Percentiles rank a stretch among this genome's conserved stretches.
phyloP scores from a whole-genome alignment of 2,329 filamentous ascomycete species.

The Sclerotinia sclerotiorum region DNA sequence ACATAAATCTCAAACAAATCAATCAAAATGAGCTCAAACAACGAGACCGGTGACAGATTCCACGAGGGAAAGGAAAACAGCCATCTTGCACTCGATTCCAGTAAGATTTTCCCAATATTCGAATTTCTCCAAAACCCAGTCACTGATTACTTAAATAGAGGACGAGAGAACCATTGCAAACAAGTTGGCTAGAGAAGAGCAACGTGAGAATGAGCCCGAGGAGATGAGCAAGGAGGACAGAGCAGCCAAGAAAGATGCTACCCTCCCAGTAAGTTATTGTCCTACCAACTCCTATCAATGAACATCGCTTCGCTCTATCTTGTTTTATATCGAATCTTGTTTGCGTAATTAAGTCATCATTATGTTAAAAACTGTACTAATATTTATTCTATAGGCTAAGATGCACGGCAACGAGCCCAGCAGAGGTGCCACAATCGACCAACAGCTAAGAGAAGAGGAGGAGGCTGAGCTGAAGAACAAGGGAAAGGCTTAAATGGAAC shows the following conservation, averaged over 20 bases:
- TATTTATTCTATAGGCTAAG: constrained; percentile 48
- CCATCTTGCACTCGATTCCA: constrained; percentile 69
- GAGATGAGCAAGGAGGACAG: constrained; percentile 39
- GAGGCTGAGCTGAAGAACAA: constrained; percentile 65
- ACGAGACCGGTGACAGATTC: constrained; percentile 74
- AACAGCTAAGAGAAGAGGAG: constrained; percentile 67
- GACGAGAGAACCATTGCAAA: constrained; percentile 72
- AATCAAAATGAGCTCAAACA: constrained; percentile 42
- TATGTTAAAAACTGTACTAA: neutral
- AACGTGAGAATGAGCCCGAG: constrained; percentile 48
- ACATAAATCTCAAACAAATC: neutral
- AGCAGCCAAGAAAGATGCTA: constrained; percentile 52
- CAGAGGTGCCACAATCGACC: constrained; percentile 69
- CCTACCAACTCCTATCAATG: neutral
- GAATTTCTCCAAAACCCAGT: neutral
- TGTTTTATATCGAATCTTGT: neutral
- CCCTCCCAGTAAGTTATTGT: constrained; percentile 49
- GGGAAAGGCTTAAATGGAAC: constrained; percentile 41
- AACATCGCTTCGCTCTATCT: neutral
- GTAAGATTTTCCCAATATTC: constrained; percentile 47
- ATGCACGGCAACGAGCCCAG: constrained; percentile 73
- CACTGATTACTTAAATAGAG: constrained; percentile 49
- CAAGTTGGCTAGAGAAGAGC: constrained; percentile 62
- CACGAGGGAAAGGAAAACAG: constrained; percentile 71
- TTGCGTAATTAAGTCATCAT: no score